Evolutionary conservation across 345 rosid genomes (phyloP), one percentile per base, ranked within the genome.

Genomic region (Eucalyptus lansdowneana): DNA sequence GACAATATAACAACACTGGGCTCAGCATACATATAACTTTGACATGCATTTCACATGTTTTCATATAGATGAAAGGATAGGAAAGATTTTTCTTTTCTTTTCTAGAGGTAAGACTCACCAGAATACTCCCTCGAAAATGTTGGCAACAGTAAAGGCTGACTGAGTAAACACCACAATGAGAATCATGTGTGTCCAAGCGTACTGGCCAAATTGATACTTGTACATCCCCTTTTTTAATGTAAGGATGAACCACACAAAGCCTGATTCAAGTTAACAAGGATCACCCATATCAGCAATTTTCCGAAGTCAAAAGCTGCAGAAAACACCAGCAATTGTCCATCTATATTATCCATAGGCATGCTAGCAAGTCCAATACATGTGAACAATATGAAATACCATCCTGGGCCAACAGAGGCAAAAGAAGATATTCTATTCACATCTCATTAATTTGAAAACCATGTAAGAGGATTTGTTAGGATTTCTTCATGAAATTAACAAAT

Each of bases 181-280:
- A 91, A 98, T 98, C 99, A 98, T 98, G 89, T 98, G 99, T 19
- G 99, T 98, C 99, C 99, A 98, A 58, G 99, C 99, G 89, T 95
- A 97, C 91, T 98, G 99, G 92, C 99, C 96, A 96, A 98, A 98
- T 93, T 98, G 99, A 96, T 98, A 98, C 96, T 98, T 97, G 95
- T 98, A 98, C 98, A 97, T 95, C 96, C 95, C 95, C 98, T 96
- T 98, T 93, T 98, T 98, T 80, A 98, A 90, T 17, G 99, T 93
- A 88, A 98, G 97, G 91, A 98, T 98, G 94, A 98, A 98, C 99
- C 99, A 98, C 94, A 98, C 95, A 91, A 98, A 98, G 89, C 99
- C 99, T 98, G 93, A 89, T 58, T 67, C 69, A 72, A 72, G 45
- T 60, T n/a, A 56, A 21, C 50, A 85, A 88, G 27, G 90, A 88